These are phyloP conservation scores for Aureobasidium leucospermi DNA, from an alignment of 2,329 filamentous ascomycete genomes.

Conservation along the genomic window DNA sequence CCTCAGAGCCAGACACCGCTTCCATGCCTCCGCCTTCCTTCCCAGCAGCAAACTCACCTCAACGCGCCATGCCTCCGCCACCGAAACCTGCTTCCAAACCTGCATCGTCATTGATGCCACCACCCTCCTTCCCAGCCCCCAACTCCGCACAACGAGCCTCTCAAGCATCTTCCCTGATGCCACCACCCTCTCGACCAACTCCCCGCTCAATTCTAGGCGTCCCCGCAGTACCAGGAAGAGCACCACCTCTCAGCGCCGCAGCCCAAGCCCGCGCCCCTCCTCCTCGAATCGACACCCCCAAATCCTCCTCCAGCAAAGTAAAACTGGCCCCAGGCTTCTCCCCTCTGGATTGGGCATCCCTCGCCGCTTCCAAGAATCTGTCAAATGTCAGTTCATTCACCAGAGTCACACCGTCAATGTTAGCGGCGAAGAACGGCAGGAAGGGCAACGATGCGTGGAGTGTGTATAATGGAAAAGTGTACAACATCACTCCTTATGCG, in stretches of 20 bases:
- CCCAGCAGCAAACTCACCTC: constrained; percentile 39
- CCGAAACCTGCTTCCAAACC: constrained; percentile 4
- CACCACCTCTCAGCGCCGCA: constrained; percentile 32
- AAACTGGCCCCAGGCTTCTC: constrained; percentile 84
- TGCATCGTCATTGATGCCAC: constrained; percentile 26
- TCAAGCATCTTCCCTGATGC: constrained; percentile 21
- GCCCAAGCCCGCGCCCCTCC: constrained; percentile 19
- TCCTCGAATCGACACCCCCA: constrained; percentile 32
- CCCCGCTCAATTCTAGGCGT: constrained; percentile 26
- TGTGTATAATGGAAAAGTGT: constrained; percentile 79
- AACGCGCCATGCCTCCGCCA: constrained; percentile 27
- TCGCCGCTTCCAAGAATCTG: constrained; percentile 56
- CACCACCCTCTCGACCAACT: constrained; percentile 21
- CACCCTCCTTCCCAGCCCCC: constrained; percentile 37
- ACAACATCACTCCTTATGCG: constrained; percentile 85
- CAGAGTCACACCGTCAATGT: constrained; percentile 73
- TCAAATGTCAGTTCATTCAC: constrained; percentile 48
- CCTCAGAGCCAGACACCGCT: not conserved
- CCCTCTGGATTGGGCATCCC: constrained; percentile 89
- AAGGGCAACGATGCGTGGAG: constrained; percentile 83
- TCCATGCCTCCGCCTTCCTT: constrained; percentile 33
- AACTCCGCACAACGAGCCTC: constrained; percentile 41
- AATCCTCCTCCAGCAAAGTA: constrained; percentile 53
- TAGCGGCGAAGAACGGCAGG: constrained; percentile 72
- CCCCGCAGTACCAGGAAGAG: constrained; percentile 38